Base-by-base conservation (phyloP, 495 filamentous ascomycete genomes). In the Penicillium macrosclerotiorum region DNA sequence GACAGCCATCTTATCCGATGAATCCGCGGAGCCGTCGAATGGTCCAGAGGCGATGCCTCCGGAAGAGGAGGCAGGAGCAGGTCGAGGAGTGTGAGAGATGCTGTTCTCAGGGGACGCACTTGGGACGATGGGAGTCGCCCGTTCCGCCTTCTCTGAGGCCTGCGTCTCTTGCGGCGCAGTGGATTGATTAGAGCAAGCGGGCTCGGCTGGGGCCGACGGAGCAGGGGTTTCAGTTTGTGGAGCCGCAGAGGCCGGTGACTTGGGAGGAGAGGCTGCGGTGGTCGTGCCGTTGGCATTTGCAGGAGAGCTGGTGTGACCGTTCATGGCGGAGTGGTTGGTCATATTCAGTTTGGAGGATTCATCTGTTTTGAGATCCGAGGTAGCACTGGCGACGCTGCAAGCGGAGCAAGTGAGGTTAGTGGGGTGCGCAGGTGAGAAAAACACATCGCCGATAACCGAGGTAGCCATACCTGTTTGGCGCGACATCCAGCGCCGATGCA, bases 251-350 rank as follows among this genome's bases (percentile, higher is more conserved):
- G 55, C 42, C 12, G 66, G 64, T 2, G 68, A 69, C 36, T 72
- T 68, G 1, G 67, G 63, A 25, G 62, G 54, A 11, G 67, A 70
- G 14, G 63, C 38, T n/a, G 65, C 47, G 13, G 55, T 47, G 31
- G 37, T 45, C 4, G 61, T 43, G 11, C 68, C 68, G 37, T 72
- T 72, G 8, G 62, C 47, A 9, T 45, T 40, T 9, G 58, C 29
- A 23, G 60, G 24, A 30, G 55, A 49, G 22, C 48, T 45, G 12
- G 55, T 12, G 37, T 71, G 57, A 9, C 71, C 68, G 45, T 74
- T 74, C 40, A 61, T 51, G 24, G 50, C 18, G 12, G 52, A 33
- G 3, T 41, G 30, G 11, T 60, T 61, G 19, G 37, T 40, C 14
- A 57, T 57, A 11, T 42, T 43, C 20, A 51, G 49, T 17, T 52